Percentiles rank a stretch among this genome's conserved stretches.
Conservation (phyloP, 2,329 filamentous ascomycete genomes). For the Neoscytalidium dimidiatum region DNA sequence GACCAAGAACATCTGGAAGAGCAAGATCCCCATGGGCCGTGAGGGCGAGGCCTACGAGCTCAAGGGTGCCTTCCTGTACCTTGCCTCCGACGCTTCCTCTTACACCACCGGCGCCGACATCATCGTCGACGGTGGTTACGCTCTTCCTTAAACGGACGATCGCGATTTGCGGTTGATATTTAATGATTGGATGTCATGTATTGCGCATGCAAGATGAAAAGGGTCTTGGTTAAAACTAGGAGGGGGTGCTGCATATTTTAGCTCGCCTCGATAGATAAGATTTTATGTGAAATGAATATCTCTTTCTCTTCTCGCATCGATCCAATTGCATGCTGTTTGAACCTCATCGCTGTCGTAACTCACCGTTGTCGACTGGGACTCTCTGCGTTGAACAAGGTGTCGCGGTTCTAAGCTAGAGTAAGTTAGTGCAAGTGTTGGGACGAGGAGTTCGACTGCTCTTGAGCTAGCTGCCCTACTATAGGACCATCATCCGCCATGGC, state of each 20-base stretch:
- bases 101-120: slow-evolving; percentile 63
- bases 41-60: slow-evolving; percentile 75
- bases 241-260: not conserved
- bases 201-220: not conserved
- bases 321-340: not conserved
- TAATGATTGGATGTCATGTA: slow-evolving; percentile 4
- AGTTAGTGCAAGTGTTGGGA: too few species aligned
- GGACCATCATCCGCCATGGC: too few species aligned
- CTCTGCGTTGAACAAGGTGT: not conserved
- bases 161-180: not conserved
- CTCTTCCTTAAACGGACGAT: slow-evolving; percentile 4
- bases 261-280: slow-evolving; percentile 15
- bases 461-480: too few species aligned
- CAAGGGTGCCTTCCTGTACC: slow-evolving; percentile 80
- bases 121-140: slow-evolving; percentile 21
- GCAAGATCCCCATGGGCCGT: slow-evolving; percentile 78
- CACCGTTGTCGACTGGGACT: not conserved
- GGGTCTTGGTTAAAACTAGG: slow-evolving; percentile 2
- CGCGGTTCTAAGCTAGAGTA: too few species aligned
- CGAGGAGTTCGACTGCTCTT: too few species aligned
- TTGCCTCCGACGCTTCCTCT: slow-evolving; percentile 78
- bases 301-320: not conserved
- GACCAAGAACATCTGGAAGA: slow-evolving; percentile 72
- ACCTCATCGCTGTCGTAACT: not conserved
- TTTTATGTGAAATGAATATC: slow-evolving; percentile 14